These are phyloP conservation scores for Clarireedia homoeocarpa DNA, from an alignment of 2,329 filamentous ascomycete species.

Conservation along the genomic window DNA sequence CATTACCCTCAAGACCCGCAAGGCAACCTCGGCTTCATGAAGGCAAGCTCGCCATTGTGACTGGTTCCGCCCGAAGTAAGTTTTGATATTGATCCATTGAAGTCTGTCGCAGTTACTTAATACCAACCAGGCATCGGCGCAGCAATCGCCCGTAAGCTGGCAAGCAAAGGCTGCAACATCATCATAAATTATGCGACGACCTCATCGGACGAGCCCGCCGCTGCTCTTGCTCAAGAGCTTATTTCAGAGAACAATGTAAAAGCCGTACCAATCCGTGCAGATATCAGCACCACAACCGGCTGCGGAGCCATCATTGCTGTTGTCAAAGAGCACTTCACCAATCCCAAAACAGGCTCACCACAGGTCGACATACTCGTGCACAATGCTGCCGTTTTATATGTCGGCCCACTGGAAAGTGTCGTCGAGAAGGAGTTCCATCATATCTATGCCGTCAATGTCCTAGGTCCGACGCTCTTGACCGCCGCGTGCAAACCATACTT, in stretches of 20 bases:
- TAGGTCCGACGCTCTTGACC: slow-evolving; percentile 67
- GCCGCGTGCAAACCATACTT: slow-evolving; percentile 64
- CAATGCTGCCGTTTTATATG: slow-evolving; percentile 65
- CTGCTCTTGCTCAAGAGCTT: slow-evolving; percentile 46
- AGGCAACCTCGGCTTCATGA: slow-evolving; percentile 38
- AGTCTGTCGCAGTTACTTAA: too few species aligned
- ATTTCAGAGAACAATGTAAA: slow-evolving; percentile 47
- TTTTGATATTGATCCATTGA: not conserved
- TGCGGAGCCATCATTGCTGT: slow-evolving; percentile 49
- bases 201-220: slow-evolving; percentile 43
- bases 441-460: slow-evolving; percentile 71
- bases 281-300: slow-evolving; percentile 54
- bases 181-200: slow-evolving; percentile 57
- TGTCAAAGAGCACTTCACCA: slow-evolving; percentile 31
- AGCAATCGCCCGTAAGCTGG: slow-evolving; percentile 54
- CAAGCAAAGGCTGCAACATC: slow-evolving; percentile 52
- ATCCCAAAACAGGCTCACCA: slow-evolving; percentile 39
- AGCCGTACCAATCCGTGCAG: slow-evolving; percentile 56
- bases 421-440: slow-evolving; percentile 55
- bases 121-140: slow-evolving; percentile 55
- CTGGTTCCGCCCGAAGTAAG: slow-evolving; percentile 65
- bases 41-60: slow-evolving; percentile 69
- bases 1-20: slow-evolving; percentile 8
- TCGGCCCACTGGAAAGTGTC: slow-evolving; percentile 55
- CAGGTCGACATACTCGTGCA: slow-evolving; percentile 77